A percentile compares a stretch with the other conserved stretches of the same genome.
Conservation (phyloP, 2,329 filamentous ascomycete genomes). For the Macrophomina pseudophaseolina region DNA sequence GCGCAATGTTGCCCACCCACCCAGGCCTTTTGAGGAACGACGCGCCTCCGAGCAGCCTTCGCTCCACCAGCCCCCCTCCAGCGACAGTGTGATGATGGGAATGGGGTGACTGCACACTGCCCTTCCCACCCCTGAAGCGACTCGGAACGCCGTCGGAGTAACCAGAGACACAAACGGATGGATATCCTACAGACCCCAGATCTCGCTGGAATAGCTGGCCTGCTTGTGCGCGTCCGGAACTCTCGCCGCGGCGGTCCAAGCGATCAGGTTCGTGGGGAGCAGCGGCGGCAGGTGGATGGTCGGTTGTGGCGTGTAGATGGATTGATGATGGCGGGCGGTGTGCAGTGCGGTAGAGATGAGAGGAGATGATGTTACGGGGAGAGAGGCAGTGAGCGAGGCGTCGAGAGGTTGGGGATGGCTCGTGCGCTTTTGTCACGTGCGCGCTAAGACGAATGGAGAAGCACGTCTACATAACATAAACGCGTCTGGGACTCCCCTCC, state of each 20-base stretch:
- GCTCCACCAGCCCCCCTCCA: background rate
- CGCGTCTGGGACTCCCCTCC: too few relatives aligned
- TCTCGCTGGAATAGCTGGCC: background rate
- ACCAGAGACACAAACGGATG: background rate
- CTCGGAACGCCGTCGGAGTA: background rate
- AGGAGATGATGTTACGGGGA: too few relatives aligned
- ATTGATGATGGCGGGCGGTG: too few relatives aligned
- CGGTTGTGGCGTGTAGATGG: background rate
- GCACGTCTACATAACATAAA: too few relatives aligned
- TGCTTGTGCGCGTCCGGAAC: background rate
- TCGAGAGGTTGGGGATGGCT: too few relatives aligned
- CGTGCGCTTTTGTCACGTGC: too few relatives aligned
- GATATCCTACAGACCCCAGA: background rate
- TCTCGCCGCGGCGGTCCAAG: background rate
- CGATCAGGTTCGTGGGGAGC: background rate
- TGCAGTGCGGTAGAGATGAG: too few relatives aligned
- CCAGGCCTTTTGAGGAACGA: background rate
- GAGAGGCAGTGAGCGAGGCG: too few relatives aligned
- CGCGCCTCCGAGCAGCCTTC: background rate
- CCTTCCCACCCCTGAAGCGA: background rate
- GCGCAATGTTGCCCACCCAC: background rate
- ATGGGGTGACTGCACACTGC: background rate
- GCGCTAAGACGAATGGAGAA: too few relatives aligned
- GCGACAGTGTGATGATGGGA: too few relatives aligned
- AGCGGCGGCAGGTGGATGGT: background rate